phyloP scores from a whole-genome alignment of 129 eudicot species.

The Arctium lappa region DNA sequence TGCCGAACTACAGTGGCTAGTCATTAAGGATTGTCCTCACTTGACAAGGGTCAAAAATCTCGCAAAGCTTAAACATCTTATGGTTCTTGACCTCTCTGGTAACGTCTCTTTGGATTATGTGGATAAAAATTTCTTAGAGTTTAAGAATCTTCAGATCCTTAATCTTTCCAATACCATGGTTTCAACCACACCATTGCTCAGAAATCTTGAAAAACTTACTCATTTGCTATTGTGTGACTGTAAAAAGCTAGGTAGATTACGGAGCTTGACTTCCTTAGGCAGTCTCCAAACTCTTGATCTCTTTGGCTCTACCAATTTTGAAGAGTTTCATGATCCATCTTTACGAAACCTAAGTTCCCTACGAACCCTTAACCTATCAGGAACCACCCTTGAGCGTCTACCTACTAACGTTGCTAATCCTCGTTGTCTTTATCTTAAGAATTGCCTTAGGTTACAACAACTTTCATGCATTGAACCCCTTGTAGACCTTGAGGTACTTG shows the following conservation, averaged over 20 bases:
- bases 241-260: constrained; percentile 18
- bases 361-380: constrained; percentile 30
- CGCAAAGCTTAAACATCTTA: background rate
- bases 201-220: background rate
- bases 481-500: constrained; percentile 24
- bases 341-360: constrained; percentile 9
- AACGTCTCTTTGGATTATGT: constrained; percentile 7
- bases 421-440: constrained; percentile 14
- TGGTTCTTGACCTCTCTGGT: constrained; percentile 34
- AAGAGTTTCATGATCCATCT: background rate
- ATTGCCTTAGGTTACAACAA: constrained; percentile 12
- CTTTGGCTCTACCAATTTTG: constrained; percentile 13
- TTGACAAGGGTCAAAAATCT: constrained; percentile 4
- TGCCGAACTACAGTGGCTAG: constrained; percentile 16
- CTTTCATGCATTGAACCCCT: constrained; percentile 6
- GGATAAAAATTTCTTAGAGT: background rate
- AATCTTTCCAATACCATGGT: constrained; percentile 19
- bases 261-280: constrained; percentile 14
- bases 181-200: background rate
- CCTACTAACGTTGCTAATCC: constrained; percentile 29
- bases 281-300: constrained; percentile 30
- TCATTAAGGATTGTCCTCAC: constrained; percentile 19
- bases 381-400: constrained; percentile 11
- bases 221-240: constrained; percentile 27
- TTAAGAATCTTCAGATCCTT: constrained; percentile 8